Evolutionary conservation across 106 monocot genomes (phyloP).

Genomic region (Triglochin maritima): DNA sequence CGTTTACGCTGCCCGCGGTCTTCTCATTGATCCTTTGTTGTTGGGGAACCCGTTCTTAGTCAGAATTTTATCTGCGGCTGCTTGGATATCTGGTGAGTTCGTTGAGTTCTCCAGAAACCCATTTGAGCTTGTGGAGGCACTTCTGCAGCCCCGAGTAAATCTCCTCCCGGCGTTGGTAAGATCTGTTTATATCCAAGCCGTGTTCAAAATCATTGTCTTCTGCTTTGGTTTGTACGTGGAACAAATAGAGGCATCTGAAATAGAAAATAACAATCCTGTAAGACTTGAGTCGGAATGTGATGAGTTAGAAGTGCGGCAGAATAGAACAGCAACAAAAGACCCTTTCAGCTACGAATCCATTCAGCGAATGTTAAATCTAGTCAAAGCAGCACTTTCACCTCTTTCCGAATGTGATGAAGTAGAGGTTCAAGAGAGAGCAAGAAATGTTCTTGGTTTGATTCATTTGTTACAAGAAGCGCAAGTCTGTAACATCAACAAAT

Average conservation of each 20-base stretch:
- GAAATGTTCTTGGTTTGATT: slow-evolving; percentile 66
- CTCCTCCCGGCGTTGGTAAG: slow-evolving; percentile 59
- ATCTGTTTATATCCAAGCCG: slow-evolving; percentile 83
- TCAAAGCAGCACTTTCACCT: slow-evolving; percentile 46
- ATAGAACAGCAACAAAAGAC: slow-evolving; percentile 12
- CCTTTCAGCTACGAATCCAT: slow-evolving; percentile 28
- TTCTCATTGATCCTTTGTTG: slow-evolving; percentile 80
- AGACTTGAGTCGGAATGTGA: background rate
- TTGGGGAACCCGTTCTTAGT: slow-evolving; percentile 61
- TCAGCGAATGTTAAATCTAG: slow-evolving; percentile 34
- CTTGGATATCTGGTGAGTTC: slow-evolving; percentile 86
- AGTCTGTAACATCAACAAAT: slow-evolving; percentile 18
- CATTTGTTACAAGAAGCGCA: slow-evolving; percentile 25
- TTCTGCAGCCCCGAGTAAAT: slow-evolving; percentile 64
- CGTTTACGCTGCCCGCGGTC: slow-evolving; percentile 52
- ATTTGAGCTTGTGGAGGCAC: slow-evolving; percentile 74
- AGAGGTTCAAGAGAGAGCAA: slow-evolving; percentile 66
- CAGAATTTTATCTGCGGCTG: slow-evolving; percentile 57
- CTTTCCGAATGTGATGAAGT: slow-evolving; percentile 51
- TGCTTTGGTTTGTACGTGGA: slow-evolving; percentile 41
- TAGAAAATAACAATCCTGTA: slow-evolving; percentile 5
- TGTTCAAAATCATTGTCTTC: slow-evolving; percentile 62
- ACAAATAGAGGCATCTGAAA: slow-evolving; percentile 9
- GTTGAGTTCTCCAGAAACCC: slow-evolving; percentile 61
- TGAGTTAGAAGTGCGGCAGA: no score